phyloP scores from a whole-genome alignment of 2,329 filamentous ascomycete species.

The Apiospora arundinis region DNA sequence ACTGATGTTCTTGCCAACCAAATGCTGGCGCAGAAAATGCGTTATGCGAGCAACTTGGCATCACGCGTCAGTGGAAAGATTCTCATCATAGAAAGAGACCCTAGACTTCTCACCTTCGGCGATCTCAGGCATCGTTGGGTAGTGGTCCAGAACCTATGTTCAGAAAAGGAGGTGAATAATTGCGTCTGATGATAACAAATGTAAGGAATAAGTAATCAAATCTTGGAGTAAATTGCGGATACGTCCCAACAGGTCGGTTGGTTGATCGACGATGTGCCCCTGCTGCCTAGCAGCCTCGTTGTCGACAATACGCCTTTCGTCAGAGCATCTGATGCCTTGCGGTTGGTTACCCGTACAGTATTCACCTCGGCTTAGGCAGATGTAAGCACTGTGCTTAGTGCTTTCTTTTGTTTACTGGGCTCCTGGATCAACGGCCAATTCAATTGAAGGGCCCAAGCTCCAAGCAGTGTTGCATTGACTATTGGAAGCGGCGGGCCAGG shows the following conservation, averaged over 20 bases:
- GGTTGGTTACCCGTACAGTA: slow-evolving; percentile 9
- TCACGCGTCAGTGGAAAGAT: background rate
- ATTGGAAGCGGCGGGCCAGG: too few species aligned
- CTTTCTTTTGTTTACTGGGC: background rate
- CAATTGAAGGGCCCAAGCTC: slow-evolving; percentile 1
- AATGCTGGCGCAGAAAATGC: slow-evolving; percentile 80
- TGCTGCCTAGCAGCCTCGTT: slow-evolving; percentile 8
- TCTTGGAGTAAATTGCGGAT: background rate
- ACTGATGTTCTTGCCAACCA: slow-evolving; percentile 82
- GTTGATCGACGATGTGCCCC: background rate
- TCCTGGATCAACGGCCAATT: background rate
- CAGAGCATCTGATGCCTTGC: background rate
- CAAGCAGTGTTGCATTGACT: too few species aligned
- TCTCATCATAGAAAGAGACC: background rate
- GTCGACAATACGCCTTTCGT: background rate
- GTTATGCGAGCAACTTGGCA: slow-evolving; percentile 79
- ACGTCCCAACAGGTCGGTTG: background rate
- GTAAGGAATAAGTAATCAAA: background rate
- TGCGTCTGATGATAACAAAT: background rate
- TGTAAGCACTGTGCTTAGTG: background rate
- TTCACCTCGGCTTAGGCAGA: background rate
- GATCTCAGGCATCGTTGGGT: slow-evolving; percentile 37
- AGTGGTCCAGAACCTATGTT: background rate
- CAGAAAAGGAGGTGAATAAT: too few species aligned
- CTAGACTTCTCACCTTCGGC: slow-evolving; percentile 35